Evolutionary conservation across 257 asterid species (phyloP).

Genomic region (Gardenia jasminoides): DNA sequence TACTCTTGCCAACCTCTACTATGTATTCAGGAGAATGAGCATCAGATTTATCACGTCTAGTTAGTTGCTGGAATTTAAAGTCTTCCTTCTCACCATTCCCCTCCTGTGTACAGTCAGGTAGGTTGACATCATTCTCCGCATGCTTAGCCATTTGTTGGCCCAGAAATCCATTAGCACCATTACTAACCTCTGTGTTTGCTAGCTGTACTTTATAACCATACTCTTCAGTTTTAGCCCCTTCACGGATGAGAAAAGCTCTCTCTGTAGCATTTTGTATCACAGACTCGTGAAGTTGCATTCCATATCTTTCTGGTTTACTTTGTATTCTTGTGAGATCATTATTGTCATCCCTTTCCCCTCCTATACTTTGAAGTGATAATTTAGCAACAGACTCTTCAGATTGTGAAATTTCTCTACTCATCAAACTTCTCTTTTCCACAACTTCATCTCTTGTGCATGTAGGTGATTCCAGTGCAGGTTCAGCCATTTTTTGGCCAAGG

Average conservation of each 20-base stretch:
- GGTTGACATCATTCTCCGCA: conserved; percentile 12
- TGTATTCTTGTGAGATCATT: conserved; percentile 18
- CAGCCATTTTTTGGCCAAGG: conserved; percentile 25
- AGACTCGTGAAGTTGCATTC: conserved; percentile 6
- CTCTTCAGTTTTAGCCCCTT: conserved; percentile 24
- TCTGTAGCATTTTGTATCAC: conserved; percentile 8
- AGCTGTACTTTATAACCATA: conserved; percentile 15
- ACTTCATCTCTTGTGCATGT: conserved; percentile 26
- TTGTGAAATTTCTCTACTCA: conserved; percentile 11
- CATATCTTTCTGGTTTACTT: conserved; percentile 24
- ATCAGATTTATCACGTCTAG: conserved; percentile 20
- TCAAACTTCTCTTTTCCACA: conserved; percentile 20
- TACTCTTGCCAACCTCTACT: conserved; percentile 21
- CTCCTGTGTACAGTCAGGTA: conserved; percentile 19
- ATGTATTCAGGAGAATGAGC: conserved; percentile 16
- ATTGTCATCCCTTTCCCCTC: conserved; percentile 28
- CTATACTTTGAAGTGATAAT: conserved; percentile 29
- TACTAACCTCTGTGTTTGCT: conserved; percentile 17
- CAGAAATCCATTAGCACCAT: conserved; percentile 5
- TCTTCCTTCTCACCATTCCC: conserved; percentile 26
- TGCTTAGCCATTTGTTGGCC: conserved; percentile 9
- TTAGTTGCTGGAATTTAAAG: conserved; percentile 15
- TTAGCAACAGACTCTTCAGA: conserved; percentile 33
- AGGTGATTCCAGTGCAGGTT: conserved; percentile 30
- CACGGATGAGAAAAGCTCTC: conserved; percentile 17